These are phyloP conservation scores for Terfezia boudieri DNA, from an alignment of 495 filamentous ascomycete species.

Conservation along the genomic window DNA sequence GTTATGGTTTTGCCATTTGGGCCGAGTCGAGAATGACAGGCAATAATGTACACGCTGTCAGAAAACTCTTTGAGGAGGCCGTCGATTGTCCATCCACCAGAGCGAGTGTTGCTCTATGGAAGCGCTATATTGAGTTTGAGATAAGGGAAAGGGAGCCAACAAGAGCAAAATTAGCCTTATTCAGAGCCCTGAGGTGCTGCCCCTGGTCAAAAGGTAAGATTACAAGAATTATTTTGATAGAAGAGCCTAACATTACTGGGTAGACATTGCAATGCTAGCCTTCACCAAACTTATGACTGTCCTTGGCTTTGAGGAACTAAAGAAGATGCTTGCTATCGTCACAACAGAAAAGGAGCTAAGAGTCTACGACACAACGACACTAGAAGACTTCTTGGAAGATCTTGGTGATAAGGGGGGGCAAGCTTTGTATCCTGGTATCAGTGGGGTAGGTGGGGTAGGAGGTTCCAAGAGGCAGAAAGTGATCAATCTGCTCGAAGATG, in stretches of 20 bases:
- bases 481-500: too few relatives aligned
- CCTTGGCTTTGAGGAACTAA: constrained; percentile 10
- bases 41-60: constrained; percentile 37
- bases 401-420: background rate
- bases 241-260: background rate
- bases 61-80: constrained; percentile 49
- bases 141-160: constrained; percentile 19
- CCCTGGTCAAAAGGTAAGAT: constrained; percentile 56
- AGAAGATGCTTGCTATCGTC: constrained; percentile 13
- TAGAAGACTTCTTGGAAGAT: constrained; percentile 12
- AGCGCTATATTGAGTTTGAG: constrained; percentile 33
- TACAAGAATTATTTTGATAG: background rate
- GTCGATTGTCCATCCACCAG: constrained; percentile 24
- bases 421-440: background rate
- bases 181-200: constrained; percentile 45
- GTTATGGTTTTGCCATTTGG: constrained; percentile 44
- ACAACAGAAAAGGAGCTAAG: constrained; percentile 17
- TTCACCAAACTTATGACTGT: constrained; percentile 6
- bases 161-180: constrained; percentile 38
- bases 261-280: constrained; percentile 14
- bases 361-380: constrained; percentile 13
- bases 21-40: constrained; percentile 31
- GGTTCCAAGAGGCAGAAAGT: too few relatives aligned
- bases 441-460: background rate
- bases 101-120: constrained; percentile 36